phyloP scores from a whole-genome alignment of 108 stramenopile species.

The Nannochloropsis oceanica region DNA sequence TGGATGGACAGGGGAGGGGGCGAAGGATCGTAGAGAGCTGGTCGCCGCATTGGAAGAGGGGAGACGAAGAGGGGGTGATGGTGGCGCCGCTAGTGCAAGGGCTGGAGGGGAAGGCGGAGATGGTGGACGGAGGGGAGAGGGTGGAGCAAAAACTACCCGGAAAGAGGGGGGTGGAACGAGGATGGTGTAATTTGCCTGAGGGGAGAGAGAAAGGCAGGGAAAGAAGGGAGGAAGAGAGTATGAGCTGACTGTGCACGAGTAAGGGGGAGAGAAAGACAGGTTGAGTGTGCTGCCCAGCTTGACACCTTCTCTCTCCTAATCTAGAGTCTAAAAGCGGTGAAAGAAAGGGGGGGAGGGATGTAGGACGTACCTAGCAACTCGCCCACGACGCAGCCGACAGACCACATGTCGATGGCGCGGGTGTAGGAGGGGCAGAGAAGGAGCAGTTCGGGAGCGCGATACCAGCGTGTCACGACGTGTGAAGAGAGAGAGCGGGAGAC shows the following conservation, averaged over 20 bases:
- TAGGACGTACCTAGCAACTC: conserved; percentile 56
- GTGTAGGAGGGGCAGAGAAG: no score
- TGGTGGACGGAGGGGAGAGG: background rate
- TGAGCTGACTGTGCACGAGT: background rate
- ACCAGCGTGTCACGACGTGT: no score
- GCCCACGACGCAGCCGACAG: conserved; percentile 98
- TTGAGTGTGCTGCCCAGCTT: background rate
- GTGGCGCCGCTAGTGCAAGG: background rate
- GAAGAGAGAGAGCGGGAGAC: no score
- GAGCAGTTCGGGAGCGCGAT: no score
- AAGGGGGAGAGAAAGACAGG: background rate
- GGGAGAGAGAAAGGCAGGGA: background rate
- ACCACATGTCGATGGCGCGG: no score
- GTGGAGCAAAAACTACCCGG: background rate
- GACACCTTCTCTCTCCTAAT: background rate
- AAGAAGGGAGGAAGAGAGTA: background rate
- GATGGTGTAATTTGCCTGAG: background rate
- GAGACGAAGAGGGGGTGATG: background rate
- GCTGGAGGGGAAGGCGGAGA: background rate
- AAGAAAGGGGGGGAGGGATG: background rate
- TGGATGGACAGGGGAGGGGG: background rate
- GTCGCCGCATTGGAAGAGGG: background rate
- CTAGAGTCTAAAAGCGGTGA: background rate
- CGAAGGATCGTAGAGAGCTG: background rate
- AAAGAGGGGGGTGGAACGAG: background rate